Evolutionary conservation across 495 filamentous ascomycete genomes (phyloP).

Genomic region (Elaphomyces granulatus): DNA sequence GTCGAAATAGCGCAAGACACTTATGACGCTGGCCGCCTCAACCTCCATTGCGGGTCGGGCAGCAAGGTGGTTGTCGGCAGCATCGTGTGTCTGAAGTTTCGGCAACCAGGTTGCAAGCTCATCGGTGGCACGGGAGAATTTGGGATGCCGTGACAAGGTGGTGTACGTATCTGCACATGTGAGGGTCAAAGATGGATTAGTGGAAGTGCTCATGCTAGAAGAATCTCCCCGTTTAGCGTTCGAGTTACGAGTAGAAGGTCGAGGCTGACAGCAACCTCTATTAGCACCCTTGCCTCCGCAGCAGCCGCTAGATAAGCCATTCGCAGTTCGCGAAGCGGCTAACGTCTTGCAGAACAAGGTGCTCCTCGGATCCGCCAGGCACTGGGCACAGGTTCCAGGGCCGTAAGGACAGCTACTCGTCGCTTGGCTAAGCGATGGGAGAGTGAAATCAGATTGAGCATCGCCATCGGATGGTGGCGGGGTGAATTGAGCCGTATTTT

Average conservation of each 20-base stretch:
- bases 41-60: conserved; percentile 56
- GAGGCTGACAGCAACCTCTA: conserved; percentile 39
- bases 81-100: conserved; percentile 44
- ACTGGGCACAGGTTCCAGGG: conserved; percentile 70
- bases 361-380: conserved; percentile 59
- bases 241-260: conserved; percentile 6
- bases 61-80: conserved; percentile 15
- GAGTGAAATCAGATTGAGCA: conserved; percentile 31
- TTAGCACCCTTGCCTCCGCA: conserved; percentile 33
- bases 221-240: neutral
- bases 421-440: conserved; percentile 29
- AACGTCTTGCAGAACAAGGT: conserved; percentile 78
- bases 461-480: conserved; percentile 57
- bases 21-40: conserved; percentile 77
- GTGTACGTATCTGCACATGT: conserved; percentile 72
- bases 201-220: conserved; percentile 11
- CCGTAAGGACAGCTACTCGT: conserved; percentile 48
- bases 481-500: conserved; percentile 43
- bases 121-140: conserved; percentile 61
- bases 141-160: conserved; percentile 63
- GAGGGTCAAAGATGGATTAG: conserved; percentile 22
- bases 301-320: conserved; percentile 28
- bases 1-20: conserved; percentile 70
- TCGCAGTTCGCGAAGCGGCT: conserved; percentile 46
- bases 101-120: conserved; percentile 64